A percentile compares a stretch with the other conserved stretches of the same genome.
Evolutionary conservation across 2,329 filamentous ascomycete genomes (phyloP).

Genomic region (Trichoderma semiorbis): DNA sequence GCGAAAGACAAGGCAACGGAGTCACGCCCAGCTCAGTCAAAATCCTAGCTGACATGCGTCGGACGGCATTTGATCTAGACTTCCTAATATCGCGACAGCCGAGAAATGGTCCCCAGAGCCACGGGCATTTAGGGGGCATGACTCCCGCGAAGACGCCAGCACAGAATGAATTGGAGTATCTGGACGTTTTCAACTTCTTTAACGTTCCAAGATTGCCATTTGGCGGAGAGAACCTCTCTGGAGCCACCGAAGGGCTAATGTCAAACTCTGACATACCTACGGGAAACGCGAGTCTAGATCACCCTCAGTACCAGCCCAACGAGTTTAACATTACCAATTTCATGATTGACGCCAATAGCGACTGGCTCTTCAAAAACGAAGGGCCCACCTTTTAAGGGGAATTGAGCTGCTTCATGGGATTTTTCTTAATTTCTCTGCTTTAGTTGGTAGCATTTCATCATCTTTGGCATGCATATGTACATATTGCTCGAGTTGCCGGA

Average conservation of each 20-base stretch:
- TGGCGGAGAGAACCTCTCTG: conserved; percentile 35
- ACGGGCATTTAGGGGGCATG: conserved; percentile 48
- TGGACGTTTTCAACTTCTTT: conserved; percentile 94
- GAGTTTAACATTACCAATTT: conserved; percentile 78
- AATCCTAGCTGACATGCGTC: conserved; percentile 86
- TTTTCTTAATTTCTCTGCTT: background rate
- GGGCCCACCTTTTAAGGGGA: conserved; percentile 28
- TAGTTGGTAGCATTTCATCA: background rate
- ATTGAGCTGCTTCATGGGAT: background rate
- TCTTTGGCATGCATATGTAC: background rate
- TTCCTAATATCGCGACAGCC: conserved; percentile 85
- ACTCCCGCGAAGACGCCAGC: conserved; percentile 67
- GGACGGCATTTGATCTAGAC: conserved; percentile 86
- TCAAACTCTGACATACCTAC: conserved; percentile 28
- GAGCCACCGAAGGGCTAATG: conserved; percentile 21
- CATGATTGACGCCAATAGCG: conserved; percentile 69
- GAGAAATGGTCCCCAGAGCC: conserved; percentile 38
- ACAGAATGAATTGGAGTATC: conserved; percentile 80
- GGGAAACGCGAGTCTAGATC: conserved; percentile 26
- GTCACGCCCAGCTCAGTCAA: conserved; percentile 78
- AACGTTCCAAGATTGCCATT: conserved; percentile 74
- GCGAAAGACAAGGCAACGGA: conserved; percentile 68
- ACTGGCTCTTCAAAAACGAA: conserved; percentile 67
- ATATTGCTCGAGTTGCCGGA: background rate
- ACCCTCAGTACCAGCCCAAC: conserved; percentile 38